Percentiles rank a stretch among this genome's conserved stretches.
Evolutionary conservation across 23 red algal genomes (phyloP).

Genomic region (Agarophyton chilense): DNA sequence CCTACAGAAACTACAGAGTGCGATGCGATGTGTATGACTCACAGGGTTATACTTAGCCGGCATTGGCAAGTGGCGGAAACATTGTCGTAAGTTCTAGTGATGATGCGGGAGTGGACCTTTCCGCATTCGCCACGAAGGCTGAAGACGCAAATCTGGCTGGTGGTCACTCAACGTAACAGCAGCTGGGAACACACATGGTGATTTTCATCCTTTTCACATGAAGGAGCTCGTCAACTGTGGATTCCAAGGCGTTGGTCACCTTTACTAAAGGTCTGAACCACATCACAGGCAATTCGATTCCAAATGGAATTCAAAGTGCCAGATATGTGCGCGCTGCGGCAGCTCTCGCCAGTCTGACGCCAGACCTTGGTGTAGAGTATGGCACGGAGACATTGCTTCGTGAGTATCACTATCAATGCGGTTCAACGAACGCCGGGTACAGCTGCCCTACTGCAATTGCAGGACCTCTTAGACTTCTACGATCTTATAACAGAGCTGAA

Average conservation of each 20-base stretch:
- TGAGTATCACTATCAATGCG: slow-evolving; percentile 60
- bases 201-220: slow-evolving; percentile 38
- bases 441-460: slow-evolving; percentile 39
- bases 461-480: slow-evolving; percentile 61
- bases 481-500: slow-evolving; percentile 58
- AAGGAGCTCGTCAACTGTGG: not conserved
- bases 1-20: slow-evolving; percentile 51
- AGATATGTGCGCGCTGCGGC: slow-evolving; percentile 53
- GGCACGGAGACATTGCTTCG: slow-evolving; percentile 50
- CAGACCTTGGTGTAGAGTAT: slow-evolving; percentile 31
- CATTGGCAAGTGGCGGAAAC: slow-evolving; percentile 16
- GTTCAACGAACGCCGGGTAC: slow-evolving; percentile 46
- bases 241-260: slow-evolving; percentile 51
- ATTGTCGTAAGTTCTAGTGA: slow-evolving; percentile 1
- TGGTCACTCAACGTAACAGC: slow-evolving; percentile 62
- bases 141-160: slow-evolving; percentile 37
- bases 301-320: slow-evolving; percentile 54
- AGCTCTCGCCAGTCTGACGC: slow-evolving; percentile 44
- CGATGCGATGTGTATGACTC: slow-evolving; percentile 57
- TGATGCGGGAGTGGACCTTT: not conserved
- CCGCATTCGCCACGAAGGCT: slow-evolving; percentile 5
- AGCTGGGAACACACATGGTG: slow-evolving; percentile 60
- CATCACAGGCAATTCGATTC: slow-evolving; percentile 53
- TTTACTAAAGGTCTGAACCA: slow-evolving; percentile 52
- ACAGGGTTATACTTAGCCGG: slow-evolving; percentile 40